These are phyloP conservation scores for Juglanconis juglandina DNA, from an alignment of 2,329 filamentous ascomycete species.

Conservation along the genomic window DNA sequence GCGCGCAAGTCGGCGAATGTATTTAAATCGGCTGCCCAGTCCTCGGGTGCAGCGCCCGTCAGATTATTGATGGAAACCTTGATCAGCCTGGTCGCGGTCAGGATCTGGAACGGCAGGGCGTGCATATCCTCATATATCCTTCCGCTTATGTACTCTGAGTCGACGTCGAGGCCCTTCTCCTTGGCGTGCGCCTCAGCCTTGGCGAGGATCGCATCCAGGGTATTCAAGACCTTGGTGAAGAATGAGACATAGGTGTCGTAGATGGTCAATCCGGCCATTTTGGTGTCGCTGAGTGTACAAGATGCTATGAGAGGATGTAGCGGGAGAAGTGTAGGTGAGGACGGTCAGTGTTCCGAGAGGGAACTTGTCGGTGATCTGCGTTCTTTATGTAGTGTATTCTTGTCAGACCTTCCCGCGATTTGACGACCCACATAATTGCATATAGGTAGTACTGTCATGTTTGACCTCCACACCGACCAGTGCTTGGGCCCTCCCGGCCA, in stretches of 20 bases:
- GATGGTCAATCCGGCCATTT: conserved; percentile 28
- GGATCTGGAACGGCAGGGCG: conserved; percentile 34
- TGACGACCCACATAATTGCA: no score
- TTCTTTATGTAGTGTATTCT: no score
- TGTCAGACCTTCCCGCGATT: no score
- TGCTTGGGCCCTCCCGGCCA: no score
- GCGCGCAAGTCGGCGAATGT: conserved; percentile 31
- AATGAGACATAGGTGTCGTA: conserved; percentile 28
- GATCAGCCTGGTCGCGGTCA: conserved; percentile 27
- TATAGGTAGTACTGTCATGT: no score
- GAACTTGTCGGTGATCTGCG: no score
- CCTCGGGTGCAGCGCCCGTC: conserved; percentile 22
- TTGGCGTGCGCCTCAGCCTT: conserved; percentile 29
- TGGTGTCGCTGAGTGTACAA: conserved; percentile 2
- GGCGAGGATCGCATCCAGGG: conserved; percentile 27
- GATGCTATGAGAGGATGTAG: background rate
- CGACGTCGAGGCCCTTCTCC: conserved; percentile 23
- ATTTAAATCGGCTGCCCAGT: conserved; percentile 26
- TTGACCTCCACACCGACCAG: no score
- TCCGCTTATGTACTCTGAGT: conserved; percentile 22
- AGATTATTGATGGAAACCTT: conserved; percentile 28
- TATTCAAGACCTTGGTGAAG: conserved; percentile 24
- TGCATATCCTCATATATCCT: conserved; percentile 33
- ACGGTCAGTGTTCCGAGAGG: no score
- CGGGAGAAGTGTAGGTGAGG: background rate